These are phyloP conservation scores for Phoenix roebelenii DNA, from an alignment of 176 grass and related monocot genomes.

Conservation along the genomic window DNA sequence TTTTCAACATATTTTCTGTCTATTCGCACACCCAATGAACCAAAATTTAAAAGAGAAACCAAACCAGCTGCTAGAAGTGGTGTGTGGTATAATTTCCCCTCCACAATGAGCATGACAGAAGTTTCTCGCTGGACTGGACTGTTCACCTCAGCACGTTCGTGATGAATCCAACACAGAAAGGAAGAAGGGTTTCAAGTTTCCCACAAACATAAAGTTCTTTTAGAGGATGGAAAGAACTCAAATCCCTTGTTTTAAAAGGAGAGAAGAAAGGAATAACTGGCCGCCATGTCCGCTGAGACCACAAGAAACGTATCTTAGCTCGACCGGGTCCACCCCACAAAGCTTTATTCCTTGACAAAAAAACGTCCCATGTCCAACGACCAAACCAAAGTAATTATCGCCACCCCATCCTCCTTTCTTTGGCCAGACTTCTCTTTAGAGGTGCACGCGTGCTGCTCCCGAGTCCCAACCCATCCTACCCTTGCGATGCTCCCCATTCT, in stretches of 20 bases:
- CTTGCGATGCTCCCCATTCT: neutral
- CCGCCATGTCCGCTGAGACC: slow-evolving; percentile 20
- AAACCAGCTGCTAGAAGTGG: too few species aligned
- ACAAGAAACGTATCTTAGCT: slow-evolving; percentile 46
- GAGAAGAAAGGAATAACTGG: slow-evolving; percentile 79
- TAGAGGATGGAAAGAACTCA: neutral
- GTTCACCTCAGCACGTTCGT: too few species aligned
- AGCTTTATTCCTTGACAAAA: neutral
- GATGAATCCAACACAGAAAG: too few species aligned
- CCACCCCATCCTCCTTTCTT: slow-evolving; percentile 22
- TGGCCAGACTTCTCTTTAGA: slow-evolving; percentile 22
- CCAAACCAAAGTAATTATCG: neutral
- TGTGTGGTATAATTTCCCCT: too few species aligned
- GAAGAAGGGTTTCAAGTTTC: neutral
- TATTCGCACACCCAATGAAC: too few species aligned
- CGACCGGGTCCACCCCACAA: neutral
- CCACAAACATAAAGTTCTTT: neutral
- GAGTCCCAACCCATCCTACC: neutral
- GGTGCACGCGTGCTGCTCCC: slow-evolving; percentile 9
- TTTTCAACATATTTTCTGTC: too few species aligned
- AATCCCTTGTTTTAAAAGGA: neutral
- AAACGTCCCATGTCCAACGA: neutral
- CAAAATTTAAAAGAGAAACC: too few species aligned
- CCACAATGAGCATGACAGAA: too few species aligned
- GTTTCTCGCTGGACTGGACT: too few species aligned